Evolutionary conservation across 345 rosid genomes (phyloP).

Genomic region (Euclidium syriacum): DNA sequence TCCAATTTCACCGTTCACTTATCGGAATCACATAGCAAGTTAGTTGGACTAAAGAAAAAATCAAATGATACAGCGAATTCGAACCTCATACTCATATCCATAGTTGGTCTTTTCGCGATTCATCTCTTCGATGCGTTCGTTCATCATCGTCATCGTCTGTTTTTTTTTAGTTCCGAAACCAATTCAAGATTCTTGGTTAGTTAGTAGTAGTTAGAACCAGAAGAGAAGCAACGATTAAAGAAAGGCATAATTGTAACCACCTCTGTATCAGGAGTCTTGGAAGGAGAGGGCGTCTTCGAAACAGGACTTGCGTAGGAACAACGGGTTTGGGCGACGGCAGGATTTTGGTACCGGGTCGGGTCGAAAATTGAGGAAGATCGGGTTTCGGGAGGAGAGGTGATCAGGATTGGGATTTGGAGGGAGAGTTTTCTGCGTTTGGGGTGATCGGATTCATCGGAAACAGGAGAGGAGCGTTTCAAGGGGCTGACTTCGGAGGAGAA

Average conservation of each 20-base stretch:
- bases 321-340: not conserved
- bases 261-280: conserved; percentile 12
- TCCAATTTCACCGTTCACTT: not conserved
- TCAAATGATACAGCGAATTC: not conserved
- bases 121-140: not conserved
- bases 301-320: not conserved
- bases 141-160: conserved; percentile 16
- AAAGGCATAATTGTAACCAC: not conserved
- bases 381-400: conserved; percentile 10
- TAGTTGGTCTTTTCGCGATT: conserved; percentile 7
- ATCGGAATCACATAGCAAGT: not conserved
- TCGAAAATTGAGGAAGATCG: not conserved
- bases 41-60: not conserved
- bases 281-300: not conserved
- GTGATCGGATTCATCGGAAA: conserved; percentile 21
- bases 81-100: conserved; percentile 15
- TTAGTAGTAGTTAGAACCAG: not conserved
- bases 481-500: conserved; percentile 13
- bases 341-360: not conserved
- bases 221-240: not conserved
- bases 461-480: conserved; percentile 29
- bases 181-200: not conserved
- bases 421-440: conserved; percentile 23
- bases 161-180: no score
- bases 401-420: not conserved